Evolutionary conservation across 768 basidiomycete genomes (phyloP), one percentile per base, ranked within the genome.

Genomic region (Multifurca ochricompacta): DNA sequence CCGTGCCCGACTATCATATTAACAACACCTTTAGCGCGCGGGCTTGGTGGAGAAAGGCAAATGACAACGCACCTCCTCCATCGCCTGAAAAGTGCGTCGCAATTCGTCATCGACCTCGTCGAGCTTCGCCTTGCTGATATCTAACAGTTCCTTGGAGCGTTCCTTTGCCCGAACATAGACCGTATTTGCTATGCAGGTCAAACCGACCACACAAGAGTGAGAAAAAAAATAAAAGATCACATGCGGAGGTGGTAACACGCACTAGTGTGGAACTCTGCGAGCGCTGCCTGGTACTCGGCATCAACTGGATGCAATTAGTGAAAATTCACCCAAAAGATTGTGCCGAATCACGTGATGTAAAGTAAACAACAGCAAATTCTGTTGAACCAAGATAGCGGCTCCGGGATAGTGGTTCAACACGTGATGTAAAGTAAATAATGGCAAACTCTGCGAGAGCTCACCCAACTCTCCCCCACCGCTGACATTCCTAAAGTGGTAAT

Each of bases 201-300:
- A 41, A 51, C n/a, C 32, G 3, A 16, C 19, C 42, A 13, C 23
- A 28, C 42, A 14, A 34, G 23, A 50, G 48, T 6, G 11, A 42
- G 45, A 7, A n/a, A 25, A 37, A 25, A 13, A n/a, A n/a, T n/a
- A n/a, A n/a, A n/a, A n/a, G n/a, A 23, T 6, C 16, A 37, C 7
- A 23, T 16, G 11, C 53, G 36, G 19, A 13, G 4, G 32, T 7
- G 21, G 16, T n/a, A n/a, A 30, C n/a, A 67, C 27, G 65, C 37
- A 85, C 86, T 77, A 63, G 71, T 67, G 7, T 75, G 70, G 51
- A 77, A 86, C 34, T 76, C 75, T 10, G 67, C 70, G 13, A 80
- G 65, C 1, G 82, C 80, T n/a, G 69, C 65, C 28, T 78, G 69
- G 62, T 80, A 80, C 58, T 78, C 79, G 35, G 75, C 74, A 39